Conservation (phyloP, 2,329 filamentous ascomycete species). For the Hypoxylon sp. region DNA sequence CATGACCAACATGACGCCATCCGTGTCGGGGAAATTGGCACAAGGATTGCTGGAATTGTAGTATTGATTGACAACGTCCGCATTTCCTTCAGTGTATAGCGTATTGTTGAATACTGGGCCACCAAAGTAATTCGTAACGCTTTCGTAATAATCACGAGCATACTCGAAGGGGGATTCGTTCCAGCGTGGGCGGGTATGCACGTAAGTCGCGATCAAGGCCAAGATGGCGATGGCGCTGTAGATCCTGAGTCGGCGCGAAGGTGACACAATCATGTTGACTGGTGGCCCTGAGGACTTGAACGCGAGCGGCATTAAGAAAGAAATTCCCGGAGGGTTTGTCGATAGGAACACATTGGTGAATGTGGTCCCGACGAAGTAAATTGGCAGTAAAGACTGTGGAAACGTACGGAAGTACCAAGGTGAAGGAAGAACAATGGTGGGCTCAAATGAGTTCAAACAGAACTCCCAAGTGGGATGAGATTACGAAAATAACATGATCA, state of each 20-base stretch:
- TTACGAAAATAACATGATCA: slow-evolving; percentile 28
- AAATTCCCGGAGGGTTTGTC: slow-evolving; percentile 19
- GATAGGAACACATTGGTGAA: slow-evolving; percentile 31
- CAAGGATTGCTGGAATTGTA: slow-evolving; percentile 59
- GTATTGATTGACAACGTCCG: slow-evolving; percentile 54
- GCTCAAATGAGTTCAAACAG: slow-evolving; percentile 17
- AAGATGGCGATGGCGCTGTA: slow-evolving; percentile 49
- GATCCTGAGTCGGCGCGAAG: slow-evolving; percentile 53
- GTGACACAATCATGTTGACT: slow-evolving; percentile 51
- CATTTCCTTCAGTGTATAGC: slow-evolving; percentile 57
- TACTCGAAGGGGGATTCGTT: slow-evolving; percentile 50
- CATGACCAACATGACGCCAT: slow-evolving; percentile 67
- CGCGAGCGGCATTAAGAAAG: slow-evolving; percentile 27
- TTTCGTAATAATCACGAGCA: slow-evolving; percentile 52
- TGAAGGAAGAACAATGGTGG: slow-evolving; percentile 2
- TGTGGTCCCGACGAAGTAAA: neutral
- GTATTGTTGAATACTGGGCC: slow-evolving; percentile 58
- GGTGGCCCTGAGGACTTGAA: neutral
- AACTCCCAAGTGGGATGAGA: slow-evolving; percentile 30
- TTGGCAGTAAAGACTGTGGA: neutral
- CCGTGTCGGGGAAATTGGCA: slow-evolving; percentile 60
- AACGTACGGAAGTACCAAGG: slow-evolving; percentile 10
- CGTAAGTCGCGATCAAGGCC: slow-evolving; percentile 46
- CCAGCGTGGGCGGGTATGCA: slow-evolving; percentile 51
- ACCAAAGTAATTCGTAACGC: slow-evolving; percentile 51